A percentile compares a stretch with the other conserved stretches of the same genome.
Evolutionary conservation across 441 rosid genomes (phyloP).

Genomic region (Aquilaria agallochum): DNA sequence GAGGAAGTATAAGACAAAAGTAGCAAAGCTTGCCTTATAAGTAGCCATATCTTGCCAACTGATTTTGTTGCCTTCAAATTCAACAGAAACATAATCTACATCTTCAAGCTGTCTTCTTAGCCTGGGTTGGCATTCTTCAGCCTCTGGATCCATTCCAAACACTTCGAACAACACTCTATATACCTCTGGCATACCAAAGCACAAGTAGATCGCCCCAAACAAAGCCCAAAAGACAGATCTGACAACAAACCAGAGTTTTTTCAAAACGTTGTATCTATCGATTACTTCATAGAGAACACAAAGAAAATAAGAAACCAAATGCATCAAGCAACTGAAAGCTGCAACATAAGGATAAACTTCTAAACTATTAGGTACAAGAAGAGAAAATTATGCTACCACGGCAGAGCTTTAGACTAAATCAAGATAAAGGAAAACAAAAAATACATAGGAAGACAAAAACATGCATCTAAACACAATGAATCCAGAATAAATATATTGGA

Average conservation of each 20-base stretch:
- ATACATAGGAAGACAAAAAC: too few species aligned
- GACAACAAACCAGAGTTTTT: slow-evolving; percentile 12
- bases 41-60: slow-evolving; percentile 91
- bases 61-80: slow-evolving; percentile 80
- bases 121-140: slow-evolving; percentile 87
- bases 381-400: too few species aligned
- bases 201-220: slow-evolving; percentile 90
- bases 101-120: slow-evolving; percentile 93
- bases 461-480: too few species aligned
- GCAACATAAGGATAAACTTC: not conserved
- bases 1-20: not conserved
- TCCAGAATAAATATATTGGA: too few species aligned
- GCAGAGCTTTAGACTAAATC: too few species aligned
- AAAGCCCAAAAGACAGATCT: slow-evolving; percentile 95
- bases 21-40: slow-evolving; percentile 56
- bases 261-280: not conserved
- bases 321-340: not conserved
- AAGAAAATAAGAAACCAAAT: not conserved
- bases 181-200: slow-evolving; percentile 97
- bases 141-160: slow-evolving; percentile 98
- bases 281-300: not conserved
- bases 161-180: slow-evolving; percentile 94
- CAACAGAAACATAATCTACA: slow-evolving; percentile 89
- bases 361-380: too few species aligned
- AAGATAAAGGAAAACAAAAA: too few species aligned